phyloP scores from a whole-genome alignment of 2,329 filamentous ascomycete species.

The Colletotrichum tropicicola region DNA sequence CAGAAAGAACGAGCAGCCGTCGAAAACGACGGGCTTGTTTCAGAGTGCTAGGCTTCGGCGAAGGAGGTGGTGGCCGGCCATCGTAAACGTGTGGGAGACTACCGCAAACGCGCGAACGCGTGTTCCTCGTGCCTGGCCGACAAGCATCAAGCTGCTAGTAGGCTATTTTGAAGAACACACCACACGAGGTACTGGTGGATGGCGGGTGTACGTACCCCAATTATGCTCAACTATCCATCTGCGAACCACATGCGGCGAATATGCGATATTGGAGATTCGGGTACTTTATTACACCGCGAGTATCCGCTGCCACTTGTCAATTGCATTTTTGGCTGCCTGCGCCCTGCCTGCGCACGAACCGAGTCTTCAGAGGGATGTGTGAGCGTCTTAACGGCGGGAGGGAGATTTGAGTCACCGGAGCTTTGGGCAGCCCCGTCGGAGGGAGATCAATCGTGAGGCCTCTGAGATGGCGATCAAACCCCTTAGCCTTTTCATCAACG shows the following conservation, averaged over 20 bases:
- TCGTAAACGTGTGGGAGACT: background rate
- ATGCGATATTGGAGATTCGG: background rate
- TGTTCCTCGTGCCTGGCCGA: constrained; percentile 6
- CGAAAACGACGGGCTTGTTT: constrained; percentile 14
- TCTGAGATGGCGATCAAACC: background rate
- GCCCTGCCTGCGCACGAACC: background rate
- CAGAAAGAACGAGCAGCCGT: background rate
- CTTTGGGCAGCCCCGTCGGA: background rate
- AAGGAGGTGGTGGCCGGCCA: background rate
- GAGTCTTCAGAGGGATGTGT: background rate
- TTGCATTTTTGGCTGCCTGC: background rate
- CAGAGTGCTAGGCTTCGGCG: background rate
- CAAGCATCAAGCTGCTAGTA: background rate
- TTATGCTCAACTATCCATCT: background rate
- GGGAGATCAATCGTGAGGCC: background rate
- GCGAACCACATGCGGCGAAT: background rate
- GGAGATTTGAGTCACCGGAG: background rate
- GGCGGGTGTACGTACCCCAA: background rate
- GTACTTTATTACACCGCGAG: background rate
- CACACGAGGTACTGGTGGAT: background rate
- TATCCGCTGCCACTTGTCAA: no score
- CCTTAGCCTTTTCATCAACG: no score
- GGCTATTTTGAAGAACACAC: background rate
- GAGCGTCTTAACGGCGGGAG: background rate
- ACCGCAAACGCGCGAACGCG: constrained; percentile 7